Base-by-base conservation (phyloP, 2,329 filamentous ascomycete species). In the Cladorrhinum sp. region DNA sequence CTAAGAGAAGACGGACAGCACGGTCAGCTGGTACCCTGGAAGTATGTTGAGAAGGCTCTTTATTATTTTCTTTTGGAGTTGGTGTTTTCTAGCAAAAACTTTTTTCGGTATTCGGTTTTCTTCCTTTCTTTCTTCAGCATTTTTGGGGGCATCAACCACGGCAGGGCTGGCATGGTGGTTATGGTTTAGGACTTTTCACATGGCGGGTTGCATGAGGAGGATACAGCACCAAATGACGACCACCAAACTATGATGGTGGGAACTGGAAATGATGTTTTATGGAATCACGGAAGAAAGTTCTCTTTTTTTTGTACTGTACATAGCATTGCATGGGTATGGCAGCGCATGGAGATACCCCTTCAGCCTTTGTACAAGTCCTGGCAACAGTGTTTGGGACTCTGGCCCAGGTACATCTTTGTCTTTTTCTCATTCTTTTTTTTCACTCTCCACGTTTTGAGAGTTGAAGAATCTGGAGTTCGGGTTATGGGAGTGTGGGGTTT, bases 1-100 rank as follows among this genome's bases (percentile, higher is more conserved):
- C 68, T 51, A 75, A 75, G 68, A 68, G 71, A 60, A 65, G 72
- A 57, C 66, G 70, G 61, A 68, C 71, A 12, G 56, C 67, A 27
- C 53, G 66, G 61, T 27, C 66, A 41, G 59, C 58, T 5, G 68
- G 65, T 24, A 62, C 69, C 3, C 38, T 72, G 32, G 67, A 69
- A 59, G 71, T 73, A 20, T 72, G 70, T 64, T 73, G 67, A 57
- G 49, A n/a, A n/a, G 50, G 3, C 18, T 45, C 18, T 41, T 45
- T 32, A 29, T 52, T 22, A 5, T 18, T 9, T 53, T 36, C 32
- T 36, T 36, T 16, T 36, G 9, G 10, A 8, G 9, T 36, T 36
- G 7, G 7, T 16, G 32, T 3, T 10, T 16, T n/a, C n/a, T n/a
- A n/a, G n/a, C n/a, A n/a, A n/a, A n/a, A n/a, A n/a, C n/a, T n/a